These are phyloP conservation scores for Schoenoplectus triqueter DNA, from an alignment of 202 grass and related monocot species.

Conservation along the genomic window DNA sequence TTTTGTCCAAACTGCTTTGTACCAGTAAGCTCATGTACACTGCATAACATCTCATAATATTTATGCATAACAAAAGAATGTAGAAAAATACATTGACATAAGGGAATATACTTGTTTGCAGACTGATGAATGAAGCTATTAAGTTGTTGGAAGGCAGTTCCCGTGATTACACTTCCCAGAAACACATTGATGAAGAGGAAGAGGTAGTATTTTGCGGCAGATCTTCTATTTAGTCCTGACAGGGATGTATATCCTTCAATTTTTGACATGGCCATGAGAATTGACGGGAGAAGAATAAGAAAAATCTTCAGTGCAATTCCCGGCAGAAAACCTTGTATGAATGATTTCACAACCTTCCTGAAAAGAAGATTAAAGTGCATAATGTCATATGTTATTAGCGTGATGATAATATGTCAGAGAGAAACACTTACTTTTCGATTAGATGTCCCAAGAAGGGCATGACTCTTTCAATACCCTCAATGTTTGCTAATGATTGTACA, in stretches of 20 bases:
- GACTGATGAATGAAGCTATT: constrained; percentile 80
- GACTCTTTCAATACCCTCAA: constrained; percentile 76
- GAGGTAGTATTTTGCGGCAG: constrained; percentile 77
- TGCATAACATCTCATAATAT: not conserved
- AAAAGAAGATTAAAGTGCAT: constrained; percentile 37
- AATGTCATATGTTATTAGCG: not conserved
- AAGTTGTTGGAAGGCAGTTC: constrained; percentile 96
- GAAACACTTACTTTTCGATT: constrained; percentile 73
- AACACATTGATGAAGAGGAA: constrained; percentile 97
- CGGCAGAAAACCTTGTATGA: constrained; percentile 95
- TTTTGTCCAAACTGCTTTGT: not conserved
- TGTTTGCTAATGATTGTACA: constrained; percentile 89
- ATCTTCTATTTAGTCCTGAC: constrained; percentile 80
- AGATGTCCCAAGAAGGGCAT: constrained; percentile 73
- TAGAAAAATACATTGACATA: not conserved
- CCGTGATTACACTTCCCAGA: constrained; percentile 86
- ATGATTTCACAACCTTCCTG: constrained; percentile 74
- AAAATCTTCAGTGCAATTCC: constrained; percentile 87
- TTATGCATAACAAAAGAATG: not conserved
- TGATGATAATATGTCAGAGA: not conserved
- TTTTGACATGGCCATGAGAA: constrained; percentile 95
- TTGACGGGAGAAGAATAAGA: constrained; percentile 76
- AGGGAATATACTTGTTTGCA: constrained; percentile 64
- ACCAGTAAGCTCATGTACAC: not conserved
- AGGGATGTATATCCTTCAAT: constrained; percentile 80